Base-by-base conservation (phyloP, 345 rosid genomes). In the Syzygium grande region DNA sequence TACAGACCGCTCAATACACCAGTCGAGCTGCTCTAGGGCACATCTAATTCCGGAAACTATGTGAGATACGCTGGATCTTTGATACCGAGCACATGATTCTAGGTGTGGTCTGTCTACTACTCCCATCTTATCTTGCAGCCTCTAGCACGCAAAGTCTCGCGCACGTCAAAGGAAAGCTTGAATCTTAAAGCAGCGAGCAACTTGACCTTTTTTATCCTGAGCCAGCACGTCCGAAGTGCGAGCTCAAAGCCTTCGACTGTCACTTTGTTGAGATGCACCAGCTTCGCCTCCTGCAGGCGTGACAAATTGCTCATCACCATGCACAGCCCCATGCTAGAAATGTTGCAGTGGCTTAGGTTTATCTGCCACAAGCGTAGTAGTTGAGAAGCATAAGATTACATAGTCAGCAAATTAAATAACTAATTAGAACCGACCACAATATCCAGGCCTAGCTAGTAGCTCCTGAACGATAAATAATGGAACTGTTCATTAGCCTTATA, bases 71-170 rank as follows among this genome's bases (percentile, higher is more conserved):
- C 83, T 19, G 3, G 83, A 38, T 73, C 38, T 73, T 38, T 10
- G 25, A 38, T 2, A 38, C 83, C 2, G 49, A 9, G 49, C 14
- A 1, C 83, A 19, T 34, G 83, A 73, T 68, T 68, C 79, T 17
- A 34, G 85, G 56, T 51, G 86, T 3, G 46, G 52, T 65, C 55
- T 2, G 43, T 56, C 49, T 79, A 5, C 85, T 84, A 88, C 87
- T 95, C 97, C 99, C 99, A 96, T 91, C 98, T 93, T 52, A 97
- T 93, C 84, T 85, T 93, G 94, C 98, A 95, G 87, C 98, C 98
- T 89, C 94, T 93, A 56, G 96, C 88, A 49, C 90, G 94, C 87
- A 97, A 91, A 58, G 88, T 90, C 92, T 94, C 96, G 2, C 94
- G 92, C 87, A 95, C 88, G 79, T 97, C 96, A 4, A 93, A 91